Conservation (phyloP, 352 stramenopile species). For the Phytophthora ohioensis region DNA sequence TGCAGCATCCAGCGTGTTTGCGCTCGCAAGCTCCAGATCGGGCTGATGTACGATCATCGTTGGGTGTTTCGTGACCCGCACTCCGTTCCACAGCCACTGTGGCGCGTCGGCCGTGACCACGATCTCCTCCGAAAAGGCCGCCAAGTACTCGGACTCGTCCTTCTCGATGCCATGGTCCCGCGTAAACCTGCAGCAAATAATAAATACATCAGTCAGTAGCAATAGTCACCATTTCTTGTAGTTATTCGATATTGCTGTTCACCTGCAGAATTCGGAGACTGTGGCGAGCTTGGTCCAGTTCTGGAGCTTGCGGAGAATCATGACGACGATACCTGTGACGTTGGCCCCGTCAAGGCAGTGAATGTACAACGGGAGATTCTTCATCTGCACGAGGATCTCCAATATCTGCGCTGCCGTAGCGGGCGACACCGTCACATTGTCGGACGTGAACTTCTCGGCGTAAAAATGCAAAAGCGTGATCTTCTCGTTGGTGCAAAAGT, state of each 20-base stretch:
- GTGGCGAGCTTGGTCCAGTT: constrained; percentile 90
- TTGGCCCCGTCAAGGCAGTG: constrained; percentile 91
- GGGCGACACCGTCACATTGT: constrained; percentile 87
- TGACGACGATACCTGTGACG: constrained; percentile 88
- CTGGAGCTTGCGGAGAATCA: constrained; percentile 89
- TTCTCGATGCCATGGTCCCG: constrained; percentile 89
- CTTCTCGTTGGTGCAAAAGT: constrained; percentile 76
- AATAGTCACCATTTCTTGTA: not conserved
- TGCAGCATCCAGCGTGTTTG: constrained; percentile 45
- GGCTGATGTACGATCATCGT: constrained; percentile 89
- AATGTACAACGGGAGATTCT: constrained; percentile 86
- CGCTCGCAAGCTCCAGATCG: constrained; percentile 58
- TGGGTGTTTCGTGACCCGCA: constrained; percentile 85
- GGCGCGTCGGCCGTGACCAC: constrained; percentile 78
- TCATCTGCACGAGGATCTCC: constrained; percentile 78
- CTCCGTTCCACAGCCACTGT: constrained; percentile 87
- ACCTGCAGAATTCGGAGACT: constrained; percentile 85
- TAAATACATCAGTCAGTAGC: constrained; percentile 1
- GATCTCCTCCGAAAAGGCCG: constrained; percentile 85
- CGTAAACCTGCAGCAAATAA: constrained; percentile 62
- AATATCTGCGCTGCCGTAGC: constrained; percentile 80
- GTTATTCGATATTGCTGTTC: not conserved
- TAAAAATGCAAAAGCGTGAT: constrained; percentile 84
- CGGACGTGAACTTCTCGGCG: constrained; percentile 89
- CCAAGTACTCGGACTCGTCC: constrained; percentile 87